Conservation (phyloP, 371 early-diverging fungal genomes). For the Mucor ambiguus region DNA sequence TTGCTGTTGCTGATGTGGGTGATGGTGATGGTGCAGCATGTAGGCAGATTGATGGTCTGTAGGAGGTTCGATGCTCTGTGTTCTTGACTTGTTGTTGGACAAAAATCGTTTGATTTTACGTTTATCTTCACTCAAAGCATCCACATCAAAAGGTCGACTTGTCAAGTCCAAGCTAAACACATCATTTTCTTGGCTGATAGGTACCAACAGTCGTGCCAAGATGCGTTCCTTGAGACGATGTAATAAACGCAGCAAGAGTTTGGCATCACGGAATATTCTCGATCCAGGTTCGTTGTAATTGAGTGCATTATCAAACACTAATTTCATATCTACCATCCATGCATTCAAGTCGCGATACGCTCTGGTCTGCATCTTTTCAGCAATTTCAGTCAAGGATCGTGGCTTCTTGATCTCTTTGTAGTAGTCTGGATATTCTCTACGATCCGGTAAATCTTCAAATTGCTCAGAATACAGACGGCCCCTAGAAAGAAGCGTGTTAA, state of each 20-base stretch:
- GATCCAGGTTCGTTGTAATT: constrained; percentile 76
- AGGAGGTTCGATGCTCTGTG: constrained; percentile 28
- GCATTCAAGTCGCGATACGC: constrained; percentile 63
- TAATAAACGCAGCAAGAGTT: constrained; percentile 49
- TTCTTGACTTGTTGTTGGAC: constrained; percentile 24
- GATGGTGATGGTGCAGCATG: neutral
- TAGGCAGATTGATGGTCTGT: constrained; percentile 6
- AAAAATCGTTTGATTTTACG: constrained; percentile 30
- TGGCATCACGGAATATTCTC: constrained; percentile 71
- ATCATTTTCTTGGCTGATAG: constrained; percentile 40
- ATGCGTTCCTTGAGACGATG: constrained; percentile 48
- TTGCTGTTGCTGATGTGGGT: constrained; percentile 11
- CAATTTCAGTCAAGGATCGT: constrained; percentile 59
- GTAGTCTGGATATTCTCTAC: constrained; percentile 88
- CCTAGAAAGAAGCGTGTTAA: constrained; percentile 24
- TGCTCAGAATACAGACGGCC: constrained; percentile 71
- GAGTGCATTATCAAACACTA: constrained; percentile 78
- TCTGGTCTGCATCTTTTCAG: constrained; percentile 57
- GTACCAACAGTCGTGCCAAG: constrained; percentile 34
- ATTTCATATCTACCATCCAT: constrained; percentile 67
- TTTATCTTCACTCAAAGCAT: constrained; percentile 32
- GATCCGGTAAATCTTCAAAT: constrained; percentile 79
- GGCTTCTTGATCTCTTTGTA: constrained; percentile 85
- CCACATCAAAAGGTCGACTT: constrained; percentile 34
- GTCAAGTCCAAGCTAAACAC: constrained; percentile 29